Evolutionary conservation across 2,329 filamentous ascomycete genomes (phyloP), one percentile per base, ranked within the genome.

Genomic region (Sordariomycetes sp.): DNA sequence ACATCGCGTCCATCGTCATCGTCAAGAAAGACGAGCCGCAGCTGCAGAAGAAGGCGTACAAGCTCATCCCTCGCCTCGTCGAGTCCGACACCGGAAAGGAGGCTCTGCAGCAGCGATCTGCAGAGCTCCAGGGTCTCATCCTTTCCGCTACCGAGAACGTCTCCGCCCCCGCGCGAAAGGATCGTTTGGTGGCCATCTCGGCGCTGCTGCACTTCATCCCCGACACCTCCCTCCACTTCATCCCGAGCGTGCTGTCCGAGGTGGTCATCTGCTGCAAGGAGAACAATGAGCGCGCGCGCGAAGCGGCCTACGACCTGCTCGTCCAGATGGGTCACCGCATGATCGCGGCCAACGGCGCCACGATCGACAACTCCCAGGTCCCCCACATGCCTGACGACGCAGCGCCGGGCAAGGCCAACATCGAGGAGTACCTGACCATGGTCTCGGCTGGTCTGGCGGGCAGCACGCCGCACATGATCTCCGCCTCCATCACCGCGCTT

Each of bases 351-450:
- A 70, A 79, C 39, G 77, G 85, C 4, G 79, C 79, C 24, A 68
- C 71, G 32, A 92, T 98, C 41, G 73, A 90, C 48, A 93, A 94
- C 57, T 80, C 76, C 46, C 86, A 90, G 53, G 83, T 95, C 3
- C 74, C 86, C 3, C 79, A 90, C 54, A 94, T 96, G 86, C 75
- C 86, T 4, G 64, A 74, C 31, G 79, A 93, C 54, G 82, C 87
- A 1, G 81, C 85, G 3, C 67, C 79, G 21, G 87, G 82, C 4
- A 68, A 75, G 3, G 90, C 92, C 15, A 88, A 74, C 27, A 74
- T 98, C 24, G 90, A 96, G 50, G 92, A 96, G 58, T 96, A 87
- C 61, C 86, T 96, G 64, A 95, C 90, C 36, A 98, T 98, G 92
- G 84, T 96, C 20, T 94, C 86, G 45, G 92, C 92, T 32, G 92